These are phyloP conservation scores for Dianthus caryophyllus DNA, from an alignment of 148 eudicot species.

Conservation along the genomic window DNA sequence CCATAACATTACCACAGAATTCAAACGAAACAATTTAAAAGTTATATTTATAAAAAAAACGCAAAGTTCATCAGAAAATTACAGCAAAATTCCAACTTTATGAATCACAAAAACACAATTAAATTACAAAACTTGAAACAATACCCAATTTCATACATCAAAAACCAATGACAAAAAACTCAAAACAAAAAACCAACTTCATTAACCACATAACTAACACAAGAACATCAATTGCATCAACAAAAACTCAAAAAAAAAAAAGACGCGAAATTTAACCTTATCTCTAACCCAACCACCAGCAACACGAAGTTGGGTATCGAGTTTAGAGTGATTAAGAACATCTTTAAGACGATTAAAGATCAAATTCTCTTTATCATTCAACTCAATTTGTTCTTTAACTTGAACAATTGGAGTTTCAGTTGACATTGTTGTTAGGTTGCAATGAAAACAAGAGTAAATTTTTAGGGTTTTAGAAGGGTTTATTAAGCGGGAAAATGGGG, in stretches of 20 bases:
- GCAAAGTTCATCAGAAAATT: background rate
- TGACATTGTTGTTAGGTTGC: slow-evolving; percentile 29
- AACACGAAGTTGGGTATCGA: slow-evolving; percentile 80
- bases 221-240: background rate
- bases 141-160: background rate
- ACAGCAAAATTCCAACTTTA: slow-evolving; percentile 4
- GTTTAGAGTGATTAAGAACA: slow-evolving; percentile 52
- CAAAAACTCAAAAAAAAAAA: background rate
- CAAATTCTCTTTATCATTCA: slow-evolving; percentile 57
- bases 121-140: background rate
- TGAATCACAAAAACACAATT: background rate
- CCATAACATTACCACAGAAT: too few species aligned
- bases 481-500: slow-evolving; percentile 9
- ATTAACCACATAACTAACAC: background rate
- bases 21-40: background rate
- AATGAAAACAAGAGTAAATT: slow-evolving; percentile 6
- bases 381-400: slow-evolving; percentile 56
- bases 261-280: slow-evolving; percentile 41
- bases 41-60: background rate
- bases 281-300: slow-evolving; percentile 99
- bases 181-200: background rate
- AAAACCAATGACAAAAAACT: background rate
- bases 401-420: slow-evolving; percentile 27
- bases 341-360: slow-evolving; percentile 63
- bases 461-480: slow-evolving; percentile 36